These are phyloP conservation scores for Nidula niveotomentosa DNA, from an alignment of 1,284 basidiomycete genomes.

Conservation along the genomic window DNA sequence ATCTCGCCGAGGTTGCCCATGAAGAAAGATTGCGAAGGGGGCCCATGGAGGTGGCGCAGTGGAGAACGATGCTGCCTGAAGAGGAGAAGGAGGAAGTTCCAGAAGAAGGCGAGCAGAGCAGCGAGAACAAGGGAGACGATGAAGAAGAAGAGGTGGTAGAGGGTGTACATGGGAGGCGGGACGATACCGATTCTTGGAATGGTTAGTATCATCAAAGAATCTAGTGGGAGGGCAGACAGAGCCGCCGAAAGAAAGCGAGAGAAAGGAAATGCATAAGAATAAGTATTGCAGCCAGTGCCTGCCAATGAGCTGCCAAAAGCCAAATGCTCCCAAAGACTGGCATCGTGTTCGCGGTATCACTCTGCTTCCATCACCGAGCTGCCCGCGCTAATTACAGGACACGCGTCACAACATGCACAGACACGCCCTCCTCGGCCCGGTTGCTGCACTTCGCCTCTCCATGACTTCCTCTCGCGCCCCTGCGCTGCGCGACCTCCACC, in stretches of 20 bases:
- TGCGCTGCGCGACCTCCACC: background rate
- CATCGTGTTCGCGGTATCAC: no score
- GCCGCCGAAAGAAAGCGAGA: background rate
- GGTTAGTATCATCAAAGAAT: no score
- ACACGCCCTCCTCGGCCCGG: background rate
- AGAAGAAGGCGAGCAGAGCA: background rate
- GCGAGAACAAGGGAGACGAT: background rate
- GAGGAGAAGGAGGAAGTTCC: slow-evolving; percentile 23
- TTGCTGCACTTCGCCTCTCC: slow-evolving; percentile 4
- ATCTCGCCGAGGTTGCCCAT: slow-evolving; percentile 56
- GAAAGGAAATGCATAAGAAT: background rate
- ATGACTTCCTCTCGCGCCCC: background rate
- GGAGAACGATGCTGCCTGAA: slow-evolving; percentile 29
- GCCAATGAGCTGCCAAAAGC: no score
- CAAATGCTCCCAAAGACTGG: no score
- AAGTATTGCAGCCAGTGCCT: no score
- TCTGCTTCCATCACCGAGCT: slow-evolving; percentile 5
- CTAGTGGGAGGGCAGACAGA: no score
- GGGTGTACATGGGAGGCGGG: background rate
- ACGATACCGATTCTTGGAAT: no score
- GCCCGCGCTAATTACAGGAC: slow-evolving; percentile 2
- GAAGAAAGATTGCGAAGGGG: slow-evolving; percentile 42
- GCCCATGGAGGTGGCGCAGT: slow-evolving; percentile 27
- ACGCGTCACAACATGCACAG: background rate
- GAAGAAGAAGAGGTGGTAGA: slow-evolving; percentile 9